phyloP scores from a whole-genome alignment of 371 early-diverging fungal species.

The Parasitella parasitica region DNA sequence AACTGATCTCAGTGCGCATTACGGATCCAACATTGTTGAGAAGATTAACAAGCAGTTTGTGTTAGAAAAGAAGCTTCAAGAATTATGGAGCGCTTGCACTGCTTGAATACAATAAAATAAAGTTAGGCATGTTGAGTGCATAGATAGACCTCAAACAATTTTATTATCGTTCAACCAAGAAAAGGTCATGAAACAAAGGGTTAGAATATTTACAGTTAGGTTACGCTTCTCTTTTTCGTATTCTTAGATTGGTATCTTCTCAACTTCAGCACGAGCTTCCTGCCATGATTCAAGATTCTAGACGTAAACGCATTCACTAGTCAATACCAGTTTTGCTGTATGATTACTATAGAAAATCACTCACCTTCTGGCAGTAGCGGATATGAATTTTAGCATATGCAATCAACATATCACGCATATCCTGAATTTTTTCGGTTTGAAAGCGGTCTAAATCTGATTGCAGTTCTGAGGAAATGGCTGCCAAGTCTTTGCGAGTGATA shows the following conservation, averaged over 20 bases:
- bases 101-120: background rate
- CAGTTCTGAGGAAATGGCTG: slow-evolving; percentile 72
- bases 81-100: slow-evolving; percentile 8
- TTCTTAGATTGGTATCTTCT: slow-evolving; percentile 54
- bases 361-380: slow-evolving; percentile 79
- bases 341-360: background rate
- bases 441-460: slow-evolving; percentile 90
- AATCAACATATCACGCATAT: slow-evolving; percentile 79
- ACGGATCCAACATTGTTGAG: slow-evolving; percentile 23
- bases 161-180: no score
- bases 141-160: background rate
- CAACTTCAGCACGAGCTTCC: slow-evolving; percentile 61
- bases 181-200: background rate
- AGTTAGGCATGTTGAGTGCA: background rate
- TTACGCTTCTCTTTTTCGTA: no score
- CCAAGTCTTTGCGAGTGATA: slow-evolving; percentile 68
- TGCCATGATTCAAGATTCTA: slow-evolving; percentile 67
- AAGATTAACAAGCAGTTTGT: slow-evolving; percentile 12
- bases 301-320: no score
- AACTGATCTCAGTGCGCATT: slow-evolving; percentile 31
- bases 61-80: slow-evolving; percentile 16
- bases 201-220: background rate
- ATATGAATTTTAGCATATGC: slow-evolving; percentile 81
- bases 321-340: no score
- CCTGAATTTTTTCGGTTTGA: slow-evolving; percentile 86